Evolutionary conservation across 768 basidiomycete species (phyloP).

Genomic region (Rhizopogon sp.): DNA sequence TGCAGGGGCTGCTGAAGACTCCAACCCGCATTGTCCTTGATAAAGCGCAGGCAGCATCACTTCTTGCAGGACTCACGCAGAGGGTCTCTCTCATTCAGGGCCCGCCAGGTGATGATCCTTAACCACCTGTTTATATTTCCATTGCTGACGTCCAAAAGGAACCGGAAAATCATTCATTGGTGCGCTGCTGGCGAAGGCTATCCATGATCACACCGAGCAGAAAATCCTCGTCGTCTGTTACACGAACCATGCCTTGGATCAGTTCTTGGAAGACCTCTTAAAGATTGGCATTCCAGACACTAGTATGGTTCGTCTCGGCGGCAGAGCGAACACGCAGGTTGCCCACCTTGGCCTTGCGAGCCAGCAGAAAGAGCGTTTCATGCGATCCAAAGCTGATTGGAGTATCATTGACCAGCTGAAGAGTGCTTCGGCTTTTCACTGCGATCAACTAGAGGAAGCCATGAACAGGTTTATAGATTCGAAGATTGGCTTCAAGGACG

Average conservation of each 20-base stretch:
- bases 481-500: constrained; percentile 17
- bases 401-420: constrained; percentile 36
- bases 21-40: constrained; percentile 45
- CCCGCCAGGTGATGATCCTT: constrained; percentile 51
- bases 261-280: constrained; percentile 60
- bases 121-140: no score
- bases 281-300: constrained; percentile 48
- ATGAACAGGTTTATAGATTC: constrained; percentile 26
- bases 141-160: constrained; percentile 31
- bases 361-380: constrained; percentile 23
- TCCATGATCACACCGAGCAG: constrained; percentile 42
- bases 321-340: constrained; percentile 48
- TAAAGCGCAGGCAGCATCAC: constrained; percentile 36
- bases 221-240: constrained; percentile 67
- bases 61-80: constrained; percentile 52
- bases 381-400: constrained; percentile 33
- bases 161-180: constrained; percentile 77
- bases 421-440: constrained; percentile 5
- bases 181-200: constrained; percentile 55
- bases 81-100: constrained; percentile 62
- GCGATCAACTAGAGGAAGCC: constrained; percentile 16
- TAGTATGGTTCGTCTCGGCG: constrained; percentile 52
- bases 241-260: constrained; percentile 72
- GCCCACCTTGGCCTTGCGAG: constrained; percentile 40
- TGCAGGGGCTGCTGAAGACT: constrained; percentile 33